Evolutionary conservation across 1,284 basidiomycete species (phyloP).

Genomic region (Fomitopsis schrenkii): DNA sequence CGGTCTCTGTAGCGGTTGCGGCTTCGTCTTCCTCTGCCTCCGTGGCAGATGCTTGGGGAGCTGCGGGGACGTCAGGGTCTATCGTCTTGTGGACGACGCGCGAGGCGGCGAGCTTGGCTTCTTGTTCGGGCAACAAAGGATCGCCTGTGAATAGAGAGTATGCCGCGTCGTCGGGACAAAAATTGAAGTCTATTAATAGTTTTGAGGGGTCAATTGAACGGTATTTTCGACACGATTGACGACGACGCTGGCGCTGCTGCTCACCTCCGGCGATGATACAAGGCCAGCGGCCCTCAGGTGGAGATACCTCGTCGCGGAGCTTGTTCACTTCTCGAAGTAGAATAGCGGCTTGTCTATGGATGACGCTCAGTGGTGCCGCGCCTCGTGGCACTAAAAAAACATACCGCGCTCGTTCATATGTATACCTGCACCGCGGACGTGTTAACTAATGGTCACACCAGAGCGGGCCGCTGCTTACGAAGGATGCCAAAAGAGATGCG

Average conservation of each 20-base stretch:
- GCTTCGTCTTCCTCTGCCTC: conserved; percentile 42
- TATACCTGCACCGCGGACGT: conserved; percentile 48
- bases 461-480: conserved; percentile 38
- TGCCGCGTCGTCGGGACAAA: conserved; percentile 78
- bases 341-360: conserved; percentile 60
- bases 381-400: background rate
- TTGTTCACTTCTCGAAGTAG: conserved; percentile 62
- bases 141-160: conserved; percentile 80
- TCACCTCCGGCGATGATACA: conserved; percentile 82
- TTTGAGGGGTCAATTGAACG: no score
- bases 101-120: conserved; percentile 54
- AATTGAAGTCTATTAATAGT: conserved; percentile 79
- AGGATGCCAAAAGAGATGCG: conserved; percentile 94
- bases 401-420: conserved; percentile 72
- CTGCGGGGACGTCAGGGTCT: conserved; percentile 49
- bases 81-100: conserved; percentile 82
- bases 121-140: conserved; percentile 49
- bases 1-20: conserved; percentile 33
- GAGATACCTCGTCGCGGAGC: conserved; percentile 49
- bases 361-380: conserved; percentile 3
- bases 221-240: background rate
- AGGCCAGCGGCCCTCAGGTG: conserved; percentile 56
- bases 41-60: conserved; percentile 21
- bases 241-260: conserved; percentile 9
- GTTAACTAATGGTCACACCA: background rate